Conservation (phyloP, 306 rosid species). For the Trichosanthes cucumerina region DNA sequence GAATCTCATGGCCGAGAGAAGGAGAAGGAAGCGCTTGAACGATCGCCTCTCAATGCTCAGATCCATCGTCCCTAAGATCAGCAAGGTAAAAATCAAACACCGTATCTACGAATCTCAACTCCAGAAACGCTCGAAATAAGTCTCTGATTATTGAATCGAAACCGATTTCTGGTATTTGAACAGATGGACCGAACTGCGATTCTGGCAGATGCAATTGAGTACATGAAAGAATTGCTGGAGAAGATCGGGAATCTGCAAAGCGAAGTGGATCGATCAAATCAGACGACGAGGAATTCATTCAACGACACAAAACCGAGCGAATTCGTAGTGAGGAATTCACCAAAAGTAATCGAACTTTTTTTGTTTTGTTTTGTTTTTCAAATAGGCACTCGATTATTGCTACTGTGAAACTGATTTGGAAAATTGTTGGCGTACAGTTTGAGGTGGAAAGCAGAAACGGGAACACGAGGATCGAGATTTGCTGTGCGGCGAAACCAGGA, state of each 20-base stretch:
- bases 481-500: conserved; percentile 80
- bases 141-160: neutral
- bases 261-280: conserved; percentile 38
- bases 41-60: conserved; percentile 93
- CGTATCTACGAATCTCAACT: neutral
- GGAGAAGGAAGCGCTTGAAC: conserved; percentile 76
- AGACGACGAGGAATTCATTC: conserved; percentile 23
- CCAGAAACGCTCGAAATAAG: neutral
- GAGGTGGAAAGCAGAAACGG: conserved; percentile 63
- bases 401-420: neutral
- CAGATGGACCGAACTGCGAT: conserved; percentile 98
- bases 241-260: conserved; percentile 54
- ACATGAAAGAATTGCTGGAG: conserved; percentile 83
- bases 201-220: conserved; percentile 88
- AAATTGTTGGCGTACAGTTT: conserved; percentile 35
- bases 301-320: conserved; percentile 60
- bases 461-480: conserved; percentile 57
- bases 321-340: conserved; percentile 53
- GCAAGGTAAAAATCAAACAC: conserved; percentile 44
- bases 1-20: conserved; percentile 93
- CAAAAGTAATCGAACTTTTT: conserved; percentile 41
- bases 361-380: neutral
- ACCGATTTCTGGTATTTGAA: neutral
- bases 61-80: conserved; percentile 94
- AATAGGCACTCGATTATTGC: neutral